Evolutionary conservation across 2,329 filamentous ascomycete species (phyloP), one percentile per base, ranked within the genome.

Genomic region (Taxawa tesnikishii): DNA sequence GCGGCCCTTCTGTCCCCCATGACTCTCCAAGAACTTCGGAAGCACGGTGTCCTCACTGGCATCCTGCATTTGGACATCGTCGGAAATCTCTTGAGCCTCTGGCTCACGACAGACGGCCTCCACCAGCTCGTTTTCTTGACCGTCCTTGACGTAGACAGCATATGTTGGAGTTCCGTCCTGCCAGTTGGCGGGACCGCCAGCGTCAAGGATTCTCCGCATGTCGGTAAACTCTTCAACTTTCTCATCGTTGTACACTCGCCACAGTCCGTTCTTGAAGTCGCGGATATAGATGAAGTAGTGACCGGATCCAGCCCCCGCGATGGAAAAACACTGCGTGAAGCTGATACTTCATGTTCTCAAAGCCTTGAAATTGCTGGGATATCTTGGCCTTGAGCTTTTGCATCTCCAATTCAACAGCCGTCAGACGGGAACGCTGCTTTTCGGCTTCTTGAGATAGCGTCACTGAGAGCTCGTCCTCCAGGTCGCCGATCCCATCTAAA

Each of bases 211-310:
- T 30, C 79, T 71, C 11, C 53, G 42, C 7, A 66, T 64, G 45
- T 82, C 70, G 10, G 65, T 61, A 15, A 75, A 69, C 41, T 82
- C 74, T 3, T 73, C 77, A 15, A 98, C 85, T 11, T 68, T 69
- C 33, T 79, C 79, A 48, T 98, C 90, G 51, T 98, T 98, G 65
- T 94, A 98, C 49, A 83, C 84, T 36, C 85, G 78, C 87, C 90
- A 98, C 13, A 87, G 64, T 21, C 75, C 61, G 28, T 74, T 71
- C 42, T 78, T 71, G 54, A 93, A 93, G 59, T 96, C 90, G 49
- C 77, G 82, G 41, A 98, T 92, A 70, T 87, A 94, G 27, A 94
- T 84, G 79, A 84, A 94, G 59, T 96, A 98, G 55, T 98, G 90
- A 0, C 90, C 90, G 17, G 69, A 68, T 10, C 49, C 47, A 2